Evolutionary conservation across 805 yeast species (phyloP).

Genomic region (Kluyveromyces starmeri): DNA sequence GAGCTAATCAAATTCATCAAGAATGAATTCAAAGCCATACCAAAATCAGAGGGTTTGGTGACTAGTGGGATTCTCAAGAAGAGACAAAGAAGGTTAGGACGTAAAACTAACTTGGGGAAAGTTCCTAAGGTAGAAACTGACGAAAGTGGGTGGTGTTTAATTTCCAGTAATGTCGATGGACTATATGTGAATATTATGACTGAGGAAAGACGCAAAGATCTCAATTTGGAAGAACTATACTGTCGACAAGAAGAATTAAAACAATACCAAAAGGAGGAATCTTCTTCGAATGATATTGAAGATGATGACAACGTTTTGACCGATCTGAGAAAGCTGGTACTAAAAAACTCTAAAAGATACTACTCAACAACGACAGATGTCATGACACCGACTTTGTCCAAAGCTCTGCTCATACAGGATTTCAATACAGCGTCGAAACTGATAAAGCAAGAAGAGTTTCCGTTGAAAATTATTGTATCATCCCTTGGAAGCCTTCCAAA

Average conservation of each 20-base stretch:
- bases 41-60: constrained; percentile 63
- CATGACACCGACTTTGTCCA: constrained; percentile 4
- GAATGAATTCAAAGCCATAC: constrained; percentile 35
- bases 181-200: constrained; percentile 70
- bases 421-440: constrained; percentile 9
- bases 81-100: constrained; percentile 42
- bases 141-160: constrained; percentile 65
- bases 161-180: constrained; percentile 56
- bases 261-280: constrained; percentile 6
- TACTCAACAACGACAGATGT: constrained; percentile 16
- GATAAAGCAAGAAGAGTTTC: background rate
- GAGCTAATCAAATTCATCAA: constrained; percentile 54
- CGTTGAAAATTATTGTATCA: background rate
- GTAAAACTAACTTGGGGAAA: constrained; percentile 45
- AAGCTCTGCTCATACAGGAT: constrained; percentile 9
- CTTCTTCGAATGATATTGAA: background rate
- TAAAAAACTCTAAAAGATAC: constrained; percentile 17
- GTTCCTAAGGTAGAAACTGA: constrained; percentile 45
- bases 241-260: constrained; percentile 34
- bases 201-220: constrained; percentile 50
- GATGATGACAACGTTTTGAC: constrained; percentile 21
- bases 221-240: constrained; percentile 70
- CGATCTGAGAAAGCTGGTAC: constrained; percentile 23
- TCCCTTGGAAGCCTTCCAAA: constrained; percentile 1
- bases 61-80: constrained; percentile 47